Percentiles rank a stretch among this genome's conserved stretches.
These are phyloP conservation scores for Trichoderma pleuroti DNA, from an alignment of 2,329 filamentous ascomycete genomes.

Conservation along the genomic window DNA sequence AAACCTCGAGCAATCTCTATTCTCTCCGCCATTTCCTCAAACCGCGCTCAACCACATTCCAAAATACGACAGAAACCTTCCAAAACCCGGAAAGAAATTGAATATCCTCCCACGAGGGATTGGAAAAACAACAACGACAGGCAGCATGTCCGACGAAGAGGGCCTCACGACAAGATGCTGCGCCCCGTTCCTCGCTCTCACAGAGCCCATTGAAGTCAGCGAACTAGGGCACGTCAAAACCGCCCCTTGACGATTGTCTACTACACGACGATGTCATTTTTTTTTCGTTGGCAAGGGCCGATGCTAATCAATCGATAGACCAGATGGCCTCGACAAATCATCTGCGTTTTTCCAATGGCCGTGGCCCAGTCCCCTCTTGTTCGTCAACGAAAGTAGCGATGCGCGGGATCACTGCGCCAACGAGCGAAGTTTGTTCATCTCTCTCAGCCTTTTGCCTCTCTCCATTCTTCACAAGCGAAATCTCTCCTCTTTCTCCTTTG, in stretches of 20 bases:
- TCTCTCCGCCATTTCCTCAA: background rate
- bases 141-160: conserved; percentile 30
- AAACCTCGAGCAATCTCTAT: background rate
- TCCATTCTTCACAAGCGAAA: background rate
- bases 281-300: fast-evolving
- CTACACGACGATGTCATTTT: too few species aligned
- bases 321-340: conserved; percentile 27
- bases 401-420: conserved; percentile 77
- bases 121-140: background rate
- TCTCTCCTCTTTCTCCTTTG: background rate
- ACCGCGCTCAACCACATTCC: too few species aligned
- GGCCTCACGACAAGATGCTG: conserved; percentile 39
- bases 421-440: conserved; percentile 56
- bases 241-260: too few species aligned
- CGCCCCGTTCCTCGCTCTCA: conserved; percentile 37
- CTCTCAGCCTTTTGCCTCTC: too few species aligned
- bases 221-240: conserved; percentile 35
- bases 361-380: conserved; percentile 63
- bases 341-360: conserved; percentile 58
- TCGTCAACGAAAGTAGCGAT: conserved; percentile 71
- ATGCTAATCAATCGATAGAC: conserved; percentile 7
- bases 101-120: background rate
- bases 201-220: conserved; percentile 44
- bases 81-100: too few species aligned
- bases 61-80: background rate